phyloP scores from a whole-genome alignment of 1,284 basidiomycete species.

The Ganoderma lucidum region DNA sequence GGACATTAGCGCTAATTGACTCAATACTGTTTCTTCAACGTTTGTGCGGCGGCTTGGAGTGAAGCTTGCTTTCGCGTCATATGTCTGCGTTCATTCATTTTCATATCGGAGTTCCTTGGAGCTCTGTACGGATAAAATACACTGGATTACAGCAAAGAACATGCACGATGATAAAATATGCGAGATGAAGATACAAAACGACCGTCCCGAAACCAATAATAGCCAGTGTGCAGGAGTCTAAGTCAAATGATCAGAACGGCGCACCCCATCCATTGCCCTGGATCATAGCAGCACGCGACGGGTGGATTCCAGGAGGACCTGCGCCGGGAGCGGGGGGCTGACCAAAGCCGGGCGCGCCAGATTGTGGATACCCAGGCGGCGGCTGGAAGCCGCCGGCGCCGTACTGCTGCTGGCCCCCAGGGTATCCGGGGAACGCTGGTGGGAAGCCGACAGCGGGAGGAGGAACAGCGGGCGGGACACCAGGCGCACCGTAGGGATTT shows the following conservation, averaged over 20 bases:
- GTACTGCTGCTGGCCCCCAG: conserved; percentile 29
- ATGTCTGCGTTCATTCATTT: neutral
- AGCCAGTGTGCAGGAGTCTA: conserved; percentile 15
- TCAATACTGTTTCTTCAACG: no score
- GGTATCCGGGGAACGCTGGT: conserved; percentile 30
- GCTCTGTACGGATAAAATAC: conserved; percentile 15
- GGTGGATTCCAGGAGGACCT: conserved; percentile 66
- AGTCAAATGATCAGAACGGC: conserved; percentile 22
- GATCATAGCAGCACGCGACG: conserved; percentile 67
- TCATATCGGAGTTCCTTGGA: neutral
- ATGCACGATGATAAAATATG: conserved; percentile 30
- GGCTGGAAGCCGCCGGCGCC: conserved; percentile 69
- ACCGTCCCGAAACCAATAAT: conserved; percentile 15
- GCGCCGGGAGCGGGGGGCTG: conserved; percentile 48
- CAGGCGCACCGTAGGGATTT: conserved; percentile 67
- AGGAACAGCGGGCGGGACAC: conserved; percentile 36
- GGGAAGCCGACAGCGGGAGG: conserved; percentile 31
- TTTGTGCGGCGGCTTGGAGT: no score
- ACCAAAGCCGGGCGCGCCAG: conserved; percentile 50
- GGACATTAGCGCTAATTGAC: neutral
- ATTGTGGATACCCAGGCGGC: conserved; percentile 55
- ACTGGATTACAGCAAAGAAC: conserved; percentile 33
- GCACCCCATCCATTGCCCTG: conserved; percentile 44
- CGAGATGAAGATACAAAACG: conserved; percentile 22
- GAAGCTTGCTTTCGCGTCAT: no score